Evolutionary conservation across 2,329 filamentous ascomycete genomes (phyloP), one percentile per base, ranked within the genome.

Genomic region (Penicillium rolfsii): DNA sequence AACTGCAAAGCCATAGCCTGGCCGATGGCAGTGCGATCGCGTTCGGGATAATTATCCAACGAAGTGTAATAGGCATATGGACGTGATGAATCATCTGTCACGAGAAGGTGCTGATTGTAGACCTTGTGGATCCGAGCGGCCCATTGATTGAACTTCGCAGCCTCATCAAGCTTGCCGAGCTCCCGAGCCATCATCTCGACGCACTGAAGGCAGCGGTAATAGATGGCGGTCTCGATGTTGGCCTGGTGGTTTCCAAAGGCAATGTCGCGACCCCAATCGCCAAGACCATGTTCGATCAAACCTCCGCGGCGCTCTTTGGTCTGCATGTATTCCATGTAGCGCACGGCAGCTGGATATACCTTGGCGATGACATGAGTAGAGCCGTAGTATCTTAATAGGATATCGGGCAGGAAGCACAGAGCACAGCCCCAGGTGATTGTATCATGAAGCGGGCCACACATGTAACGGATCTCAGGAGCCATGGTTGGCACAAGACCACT

Each of bases 371-470:
- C 66, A 35, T 69, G 65, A 1, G 68, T 69, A 0, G 66, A 68
- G 0, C 65, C 64, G 16, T 70, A 70, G 45, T 68, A 70, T 26
- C 58, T 62, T 0, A 61, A 60, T 1, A 69, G 50, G 5, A 69
- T 62, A 35, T 70, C 67, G 1, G 68, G 68, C 2, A 70, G 52
- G 12, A 70, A 62, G 43, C 66, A 68, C 6, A 70, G 26, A 6
- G 68, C 68, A 35, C 67, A 69, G 4, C 68, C 68, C 68, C 68
- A 70, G 22, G 66, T 70, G 14, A 70, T 70, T 0, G 79, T 82
- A 56, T 82, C 79, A 57, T 82, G 79, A 3, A 82, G 70, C 1
- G 80, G 80, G 0, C 80, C 80, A 58, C 80, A 81, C 80, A 82
- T 82, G 56, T 82, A 82, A 14, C 80, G 68, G 26, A 81, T 78